A percentile compares a stretch with the other conserved stretches of the same genome.
These are phyloP conservation scores for Schizochytrium sp. DNA, from an alignment of 108 stramenopile species.

Conservation along the genomic window DNA sequence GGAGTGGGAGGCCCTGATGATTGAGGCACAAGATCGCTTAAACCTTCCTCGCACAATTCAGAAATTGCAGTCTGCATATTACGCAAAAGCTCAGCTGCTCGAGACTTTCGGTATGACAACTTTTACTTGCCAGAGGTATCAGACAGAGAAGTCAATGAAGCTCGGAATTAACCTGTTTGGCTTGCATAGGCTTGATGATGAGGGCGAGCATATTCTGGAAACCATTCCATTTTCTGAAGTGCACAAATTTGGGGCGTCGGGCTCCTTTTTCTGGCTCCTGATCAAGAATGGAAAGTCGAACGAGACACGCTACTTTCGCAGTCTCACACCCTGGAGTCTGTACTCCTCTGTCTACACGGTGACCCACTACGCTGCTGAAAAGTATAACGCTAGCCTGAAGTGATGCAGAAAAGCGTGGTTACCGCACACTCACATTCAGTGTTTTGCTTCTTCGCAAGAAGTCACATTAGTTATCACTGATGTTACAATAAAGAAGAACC, in stretches of 20 bases:
- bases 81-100: background rate
- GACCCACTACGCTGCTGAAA: constrained; percentile 17
- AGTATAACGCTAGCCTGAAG: too few relatives aligned
- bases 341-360: constrained; percentile 54
- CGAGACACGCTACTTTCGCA: constrained; percentile 31
- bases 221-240: background rate
- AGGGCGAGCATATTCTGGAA: background rate
- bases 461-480: too few relatives aligned
- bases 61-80: background rate
- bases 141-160: background rate
- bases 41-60: background rate
- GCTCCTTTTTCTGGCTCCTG: constrained; percentile 15
- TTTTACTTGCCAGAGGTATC: constrained; percentile 2
- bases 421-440: too few relatives aligned
- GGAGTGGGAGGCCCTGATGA: constrained; percentile 40
- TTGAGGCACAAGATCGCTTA: background rate
- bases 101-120: constrained; percentile 41
- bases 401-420: too few relatives aligned
- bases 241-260: constrained; percentile 46
- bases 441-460: too few relatives aligned
- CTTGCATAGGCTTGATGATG: constrained; percentile 18
- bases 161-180: constrained; percentile 21
- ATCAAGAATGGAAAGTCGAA: background rate
- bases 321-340: constrained; percentile 30
- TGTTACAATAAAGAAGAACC: too few relatives aligned